Conservation (phyloP, 805 yeast genomes). For the Pichia ethanolica region DNA sequence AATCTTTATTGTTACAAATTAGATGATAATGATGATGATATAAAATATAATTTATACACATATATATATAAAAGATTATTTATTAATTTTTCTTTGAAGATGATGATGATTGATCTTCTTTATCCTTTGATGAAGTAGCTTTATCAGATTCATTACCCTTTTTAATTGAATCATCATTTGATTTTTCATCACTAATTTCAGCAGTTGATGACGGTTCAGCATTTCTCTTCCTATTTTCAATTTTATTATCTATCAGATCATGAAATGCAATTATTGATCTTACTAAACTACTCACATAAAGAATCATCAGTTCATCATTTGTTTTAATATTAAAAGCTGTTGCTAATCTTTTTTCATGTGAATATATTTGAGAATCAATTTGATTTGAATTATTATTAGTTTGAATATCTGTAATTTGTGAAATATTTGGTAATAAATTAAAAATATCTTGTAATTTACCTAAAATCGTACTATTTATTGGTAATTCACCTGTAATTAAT, state of each 20-base stretch:
- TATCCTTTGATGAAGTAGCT: no score
- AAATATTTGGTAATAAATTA: conserved; percentile 75
- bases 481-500: conserved; percentile 64
- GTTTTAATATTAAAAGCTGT: conserved; percentile 87
- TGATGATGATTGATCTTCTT: no score
- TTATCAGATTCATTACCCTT: not conserved
- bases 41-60: no score
- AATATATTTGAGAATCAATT: conserved; percentile 9
- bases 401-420: conserved; percentile 29
- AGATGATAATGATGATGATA: no score
- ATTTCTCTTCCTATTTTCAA: conserved; percentile 51
- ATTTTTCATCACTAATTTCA: not conserved
- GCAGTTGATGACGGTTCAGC: not conserved
- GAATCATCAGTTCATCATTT: conserved; percentile 92
- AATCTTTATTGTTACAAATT: no score
- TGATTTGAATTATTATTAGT: conserved; percentile 2
- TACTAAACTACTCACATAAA: conserved; percentile 82
- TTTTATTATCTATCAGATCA: conserved; percentile 91
- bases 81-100: no score
- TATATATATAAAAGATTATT: no score
- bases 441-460: conserved; percentile 94
- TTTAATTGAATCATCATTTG: not conserved
- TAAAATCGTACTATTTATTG: conserved; percentile 81
- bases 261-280: conserved; percentile 95
- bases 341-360: conserved; percentile 33